phyloP scores from a whole-genome alignment of 2,329 filamentous ascomycete genomes.

The Hirsutella minnesotensis region DNA sequence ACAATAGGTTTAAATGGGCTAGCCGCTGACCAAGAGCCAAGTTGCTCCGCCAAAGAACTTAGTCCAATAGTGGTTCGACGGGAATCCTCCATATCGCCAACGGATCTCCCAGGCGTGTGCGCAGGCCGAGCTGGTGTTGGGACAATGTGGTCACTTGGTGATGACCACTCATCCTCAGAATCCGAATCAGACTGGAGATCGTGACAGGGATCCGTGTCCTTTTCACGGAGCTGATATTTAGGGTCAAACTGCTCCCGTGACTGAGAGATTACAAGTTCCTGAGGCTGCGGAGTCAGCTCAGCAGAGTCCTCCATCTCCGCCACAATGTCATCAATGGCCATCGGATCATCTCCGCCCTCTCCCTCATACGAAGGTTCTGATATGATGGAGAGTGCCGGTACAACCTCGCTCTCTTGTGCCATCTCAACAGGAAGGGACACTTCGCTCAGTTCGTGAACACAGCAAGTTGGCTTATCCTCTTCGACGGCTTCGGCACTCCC shows the following conservation, averaged over 20 bases:
- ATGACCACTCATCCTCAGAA: constrained; percentile 37
- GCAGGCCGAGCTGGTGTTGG: constrained; percentile 27
- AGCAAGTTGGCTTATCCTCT: constrained; percentile 5
- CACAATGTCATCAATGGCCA: constrained; percentile 12
- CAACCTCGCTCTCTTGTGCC: not conserved
- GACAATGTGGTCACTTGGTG: constrained; percentile 19
- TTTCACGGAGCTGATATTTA: constrained; percentile 30
- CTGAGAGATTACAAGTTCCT: not conserved
- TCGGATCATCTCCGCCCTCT: constrained; percentile 7
- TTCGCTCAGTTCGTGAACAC: not conserved
- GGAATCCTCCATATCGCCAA: not conserved
- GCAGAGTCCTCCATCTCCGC: constrained; percentile 7
- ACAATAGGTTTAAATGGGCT: constrained; percentile 27
- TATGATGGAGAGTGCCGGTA: not conserved
- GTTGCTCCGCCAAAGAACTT: constrained; percentile 49
- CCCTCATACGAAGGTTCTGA: not conserved
- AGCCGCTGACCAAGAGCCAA: constrained; percentile 50
- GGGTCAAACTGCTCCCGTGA: constrained; percentile 2
- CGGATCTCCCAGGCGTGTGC: not conserved
- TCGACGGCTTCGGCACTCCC: constrained; percentile 20
- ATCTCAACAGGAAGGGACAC: not conserved
- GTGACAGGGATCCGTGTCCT: constrained; percentile 32
- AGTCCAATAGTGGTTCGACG: constrained; percentile 35
- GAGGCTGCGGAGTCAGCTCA: constrained; percentile 2
- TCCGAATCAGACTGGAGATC: constrained; percentile 37